Conservation (phyloP, 768 basidiomycete species). For the Rhodotorula babjevae region DNA sequence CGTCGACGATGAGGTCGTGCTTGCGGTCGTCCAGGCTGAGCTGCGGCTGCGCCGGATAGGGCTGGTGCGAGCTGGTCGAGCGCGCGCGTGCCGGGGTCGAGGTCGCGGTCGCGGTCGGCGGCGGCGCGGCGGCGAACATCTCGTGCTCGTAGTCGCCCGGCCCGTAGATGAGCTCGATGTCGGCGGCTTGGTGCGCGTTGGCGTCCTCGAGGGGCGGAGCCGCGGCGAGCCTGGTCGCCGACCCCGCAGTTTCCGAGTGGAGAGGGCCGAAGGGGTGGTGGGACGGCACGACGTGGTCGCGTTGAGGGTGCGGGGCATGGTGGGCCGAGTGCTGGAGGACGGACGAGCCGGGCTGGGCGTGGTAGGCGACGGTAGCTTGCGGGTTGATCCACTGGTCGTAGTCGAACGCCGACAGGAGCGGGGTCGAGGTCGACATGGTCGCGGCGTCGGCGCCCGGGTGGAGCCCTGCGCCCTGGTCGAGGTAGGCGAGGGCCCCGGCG, state of each 20-base stretch:
- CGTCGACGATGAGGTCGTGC: background rate
- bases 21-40: background rate
- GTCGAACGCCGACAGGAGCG: background rate
- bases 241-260: background rate
- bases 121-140: background rate
- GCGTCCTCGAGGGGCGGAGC: background rate
- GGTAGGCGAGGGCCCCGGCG: conserved; percentile 16
- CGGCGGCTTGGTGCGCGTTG: background rate
- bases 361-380: background rate
- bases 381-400: conserved; percentile 25
- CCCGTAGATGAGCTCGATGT: background rate
- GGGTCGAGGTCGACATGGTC: background rate
- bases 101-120: background rate
- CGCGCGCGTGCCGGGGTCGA: background rate
- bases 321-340: background rate
- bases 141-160: background rate
- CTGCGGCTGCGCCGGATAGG: background rate
- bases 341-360: background rate
- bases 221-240: background rate
- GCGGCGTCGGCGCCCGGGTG: conserved; percentile 10
- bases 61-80: too few relatives aligned
- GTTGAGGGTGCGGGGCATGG: background rate
- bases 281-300: background rate
- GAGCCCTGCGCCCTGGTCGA: conserved; percentile 7
- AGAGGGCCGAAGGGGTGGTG: conserved; percentile 1